These are phyloP conservation scores for Fusarium subglutinans DNA, from an alignment of 2,329 filamentous ascomycete genomes.

Conservation along the genomic window DNA sequence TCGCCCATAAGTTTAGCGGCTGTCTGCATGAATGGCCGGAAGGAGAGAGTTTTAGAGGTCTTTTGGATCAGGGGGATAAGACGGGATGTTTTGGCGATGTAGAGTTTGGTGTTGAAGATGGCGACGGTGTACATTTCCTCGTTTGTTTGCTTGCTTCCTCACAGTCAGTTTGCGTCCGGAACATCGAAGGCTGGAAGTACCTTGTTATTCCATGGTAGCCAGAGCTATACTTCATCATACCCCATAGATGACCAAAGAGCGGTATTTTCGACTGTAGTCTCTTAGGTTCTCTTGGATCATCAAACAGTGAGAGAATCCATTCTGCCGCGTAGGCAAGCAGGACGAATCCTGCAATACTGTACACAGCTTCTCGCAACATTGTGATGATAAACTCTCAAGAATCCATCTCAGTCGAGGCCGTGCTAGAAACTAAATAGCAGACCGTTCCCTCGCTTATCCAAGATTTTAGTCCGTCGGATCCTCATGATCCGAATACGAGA, in stretches of 20 bases:
- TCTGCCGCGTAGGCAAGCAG: conserved; percentile 29
- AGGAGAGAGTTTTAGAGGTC: conserved; percentile 38
- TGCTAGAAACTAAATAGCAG: neutral
- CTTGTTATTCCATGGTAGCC: conserved; percentile 29
- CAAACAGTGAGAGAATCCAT: conserved; percentile 26
- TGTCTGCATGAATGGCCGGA: conserved; percentile 42
- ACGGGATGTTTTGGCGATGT: conserved; percentile 40
- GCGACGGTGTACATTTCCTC: conserved; percentile 43
- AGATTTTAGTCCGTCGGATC: neutral
- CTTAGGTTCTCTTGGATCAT: conserved; percentile 32
- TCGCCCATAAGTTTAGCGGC: conserved; percentile 21
- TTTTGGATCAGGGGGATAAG: conserved; percentile 41
- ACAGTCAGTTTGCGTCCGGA: fast-evolving
- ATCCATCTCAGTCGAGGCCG: fast-evolving
- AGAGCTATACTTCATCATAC: conserved; percentile 24
- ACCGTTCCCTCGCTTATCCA: neutral
- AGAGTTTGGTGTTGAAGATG: conserved; percentile 43
- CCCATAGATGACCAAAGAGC: conserved; percentile 31
- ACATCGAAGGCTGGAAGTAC: neutral
- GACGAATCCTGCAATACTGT: conserved; percentile 7
- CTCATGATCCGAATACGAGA: conserved; percentile 10
- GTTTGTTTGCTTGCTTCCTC: conserved; percentile 1
- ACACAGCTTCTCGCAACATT: conserved; percentile 29
- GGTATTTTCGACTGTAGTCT: conserved; percentile 25
- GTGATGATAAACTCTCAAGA: neutral